Evolutionary conservation across 225 moss, liverwort and hornwort genomes (phyloP), one percentile per base, ranked within the genome.

Genomic region (Sphagnum contortum): DNA sequence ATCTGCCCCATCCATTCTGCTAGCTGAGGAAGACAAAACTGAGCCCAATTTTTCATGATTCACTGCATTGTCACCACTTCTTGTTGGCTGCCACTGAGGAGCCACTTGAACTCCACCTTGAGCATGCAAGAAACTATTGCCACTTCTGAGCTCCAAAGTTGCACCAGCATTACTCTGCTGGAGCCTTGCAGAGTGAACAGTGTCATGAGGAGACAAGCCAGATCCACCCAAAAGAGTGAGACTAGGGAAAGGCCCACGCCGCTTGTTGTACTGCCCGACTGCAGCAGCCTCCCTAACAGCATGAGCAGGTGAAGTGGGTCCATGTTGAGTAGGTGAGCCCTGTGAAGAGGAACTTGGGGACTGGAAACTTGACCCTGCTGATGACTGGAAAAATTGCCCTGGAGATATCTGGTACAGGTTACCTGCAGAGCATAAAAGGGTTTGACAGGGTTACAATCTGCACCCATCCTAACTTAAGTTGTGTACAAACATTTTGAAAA

Each of bases 111-210:
- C 47, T 46, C 63, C 68, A 60, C 68, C 79, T 64, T 76, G 82
- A 69, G 66, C 51, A 10, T 66, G 79, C 10, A 72, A 66, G 47
- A 69, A 65, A 61, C 46, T 72, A 29, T 29, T 29, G 45, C 70
- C 72, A 7, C 66, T 48, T 66, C 65, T 66, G 64, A 60, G 51
- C 47, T 83, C 82, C 58, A 57, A 45, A 62, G 76, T 83, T 29
- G 76, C 73, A 76, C 73, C 64, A 14, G 76, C 76, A 66, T 83
- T 79, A 69, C 66, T 76, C 69, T 79, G 82, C 48, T 83, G 79
- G 11, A 83, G 51, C 66, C 79, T 71, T 66, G 76, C 64, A 69
- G 59, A 76, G 64, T 73, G 69, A 61, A 69, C 69, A 61, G 44
- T 64, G 52, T 79, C 82, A 48, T 62, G 66, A 29, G 79, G 47